A percentile compares a stretch with the other conserved stretches of the same genome.
Evolutionary conservation across 495 filamentous ascomycete species (phyloP).

Genomic region (Astrothelium subdiscretum): DNA sequence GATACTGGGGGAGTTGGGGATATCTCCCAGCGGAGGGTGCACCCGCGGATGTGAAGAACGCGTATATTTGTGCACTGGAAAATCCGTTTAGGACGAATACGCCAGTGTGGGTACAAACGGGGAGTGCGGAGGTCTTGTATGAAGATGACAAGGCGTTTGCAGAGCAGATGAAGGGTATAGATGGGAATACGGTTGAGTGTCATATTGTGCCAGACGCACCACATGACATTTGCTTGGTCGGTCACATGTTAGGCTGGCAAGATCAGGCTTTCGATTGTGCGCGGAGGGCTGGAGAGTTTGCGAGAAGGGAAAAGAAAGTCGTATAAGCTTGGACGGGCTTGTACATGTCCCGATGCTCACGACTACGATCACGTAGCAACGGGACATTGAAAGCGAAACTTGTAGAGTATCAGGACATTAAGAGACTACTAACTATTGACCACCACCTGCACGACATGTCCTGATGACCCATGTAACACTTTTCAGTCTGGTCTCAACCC

Average conservation of each 20-base stretch:
- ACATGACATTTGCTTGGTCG: slow-evolving; percentile 34
- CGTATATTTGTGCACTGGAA: slow-evolving; percentile 26
- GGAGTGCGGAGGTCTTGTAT: slow-evolving; percentile 32
- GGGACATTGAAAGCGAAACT: background rate
- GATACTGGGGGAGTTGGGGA: slow-evolving; percentile 26
- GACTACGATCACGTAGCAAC: background rate
- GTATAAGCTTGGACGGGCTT: background rate
- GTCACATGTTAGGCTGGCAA: slow-evolving; percentile 24
- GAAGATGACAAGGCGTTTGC: slow-evolving; percentile 26
- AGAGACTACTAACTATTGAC: too few relatives aligned
- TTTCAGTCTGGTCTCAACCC: too few relatives aligned
- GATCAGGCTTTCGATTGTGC: slow-evolving; percentile 22
- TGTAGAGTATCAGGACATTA: background rate
- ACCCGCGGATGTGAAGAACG: slow-evolving; percentile 7
- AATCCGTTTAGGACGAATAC: slow-evolving; percentile 29
- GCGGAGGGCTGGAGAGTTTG: slow-evolving; percentile 27
- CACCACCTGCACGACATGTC: too few relatives aligned
- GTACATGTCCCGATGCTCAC: background rate
- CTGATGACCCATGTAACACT: too few relatives aligned
- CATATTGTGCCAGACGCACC: slow-evolving; percentile 24
- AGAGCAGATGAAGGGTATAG: slow-evolving; percentile 19
- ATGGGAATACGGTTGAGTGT: slow-evolving; percentile 24
- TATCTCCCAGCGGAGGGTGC: slow-evolving; percentile 7
- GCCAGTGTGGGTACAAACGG: slow-evolving; percentile 30
- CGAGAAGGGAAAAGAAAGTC: slow-evolving; percentile 11